Base-by-base conservation (phyloP, 768 basidiomycete genomes). In the Boletus eberwhitei region DNA sequence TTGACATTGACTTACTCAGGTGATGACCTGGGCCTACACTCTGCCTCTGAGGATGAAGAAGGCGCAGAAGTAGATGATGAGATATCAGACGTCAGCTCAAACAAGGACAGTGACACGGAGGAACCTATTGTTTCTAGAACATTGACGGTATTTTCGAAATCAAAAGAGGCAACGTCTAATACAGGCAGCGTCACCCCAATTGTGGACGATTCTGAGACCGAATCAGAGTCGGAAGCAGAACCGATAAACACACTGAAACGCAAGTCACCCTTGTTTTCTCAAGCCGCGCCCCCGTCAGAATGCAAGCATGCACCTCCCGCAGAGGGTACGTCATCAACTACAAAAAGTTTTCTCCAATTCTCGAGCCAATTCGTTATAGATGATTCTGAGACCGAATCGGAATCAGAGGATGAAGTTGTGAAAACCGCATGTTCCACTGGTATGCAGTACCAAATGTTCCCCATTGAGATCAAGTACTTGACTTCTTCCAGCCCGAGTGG, bases 321-420 rank as follows among this genome's bases (percentile, higher is more conserved):
- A 19, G 43, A 59, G 3, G 67, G 70, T 73, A 50, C 32, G 59
- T 49, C n/a, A 19, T 45, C 2, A 32, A 24, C 5, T 32, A 26
- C 5, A 2, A 21, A 34, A 13, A 2, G 0, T 24, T 38, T 31
- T 12, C n/a, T 37, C 22, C 14, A 13, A 12, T 29, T 12, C 9
- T 43, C 5, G 29, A 43, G 3, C 21, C 26, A 26, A 26, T 41
- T 46, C 9, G 22, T 47, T 8, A 12, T n/a, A 63, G 73, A 73
- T 32, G 75, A 73, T 48, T 78, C 79, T 1, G 75, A 69, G 19
- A 79, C 81, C 16, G 79, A 86, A 59, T 68, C 81, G 5, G 77
- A 77, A 50, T 72, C 75, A 34, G 74, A 75, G 13, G 69, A 59
- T 19, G 39, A 43, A 32, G 32, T 48, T 22, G 17, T 46, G 17